phyloP scores from a whole-genome alignment of 2,329 filamentous ascomycete genomes.

The Remersonia thermophila region DNA sequence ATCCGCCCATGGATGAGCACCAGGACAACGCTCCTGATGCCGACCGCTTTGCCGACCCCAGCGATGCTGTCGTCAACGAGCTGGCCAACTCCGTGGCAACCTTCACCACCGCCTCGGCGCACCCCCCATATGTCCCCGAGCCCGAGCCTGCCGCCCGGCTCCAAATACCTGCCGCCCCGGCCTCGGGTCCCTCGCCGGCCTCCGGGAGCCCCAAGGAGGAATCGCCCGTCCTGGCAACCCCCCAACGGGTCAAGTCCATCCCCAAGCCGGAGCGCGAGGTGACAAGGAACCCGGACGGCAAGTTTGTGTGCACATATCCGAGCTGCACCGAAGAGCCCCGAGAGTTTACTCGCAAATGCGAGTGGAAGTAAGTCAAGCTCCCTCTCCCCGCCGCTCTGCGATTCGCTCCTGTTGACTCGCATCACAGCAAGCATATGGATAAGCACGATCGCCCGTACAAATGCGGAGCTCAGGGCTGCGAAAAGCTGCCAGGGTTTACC shows the following conservation, averaged over 20 bases:
- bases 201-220: conserved; percentile 19
- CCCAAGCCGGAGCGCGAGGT: conserved; percentile 46
- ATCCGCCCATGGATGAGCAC: conserved; percentile 33
- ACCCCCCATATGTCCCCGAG: conserved; percentile 18
- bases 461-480: conserved; percentile 69
- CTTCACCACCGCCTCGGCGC: conserved; percentile 23
- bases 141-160: conserved; percentile 22
- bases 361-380: conserved; percentile 67
- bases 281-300: conserved; percentile 55
- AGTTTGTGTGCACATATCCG: conserved; percentile 60
- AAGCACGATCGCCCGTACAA: conserved; percentile 92
- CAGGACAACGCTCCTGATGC: conserved; percentile 21
- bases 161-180: conserved; percentile 23
- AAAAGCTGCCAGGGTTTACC: conserved; percentile 87
- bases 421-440: conserved; percentile 84
- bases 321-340: conserved; percentile 54
- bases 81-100: conserved; percentile 22
- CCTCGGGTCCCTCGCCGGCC: conserved; percentile 13
- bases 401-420: conserved; percentile 4
- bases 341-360: conserved; percentile 71
- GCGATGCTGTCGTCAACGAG: conserved; percentile 23
- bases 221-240: conserved; percentile 17
- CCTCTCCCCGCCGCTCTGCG: not conserved
- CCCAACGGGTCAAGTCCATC: conserved; percentile 38
- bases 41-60: conserved; percentile 31